Percentiles rank a stretch among this genome's conserved stretches.
Evolutionary conservation across 2,329 filamentous ascomycete genomes (phyloP).

Genomic region (Alternaria tenuissima): DNA sequence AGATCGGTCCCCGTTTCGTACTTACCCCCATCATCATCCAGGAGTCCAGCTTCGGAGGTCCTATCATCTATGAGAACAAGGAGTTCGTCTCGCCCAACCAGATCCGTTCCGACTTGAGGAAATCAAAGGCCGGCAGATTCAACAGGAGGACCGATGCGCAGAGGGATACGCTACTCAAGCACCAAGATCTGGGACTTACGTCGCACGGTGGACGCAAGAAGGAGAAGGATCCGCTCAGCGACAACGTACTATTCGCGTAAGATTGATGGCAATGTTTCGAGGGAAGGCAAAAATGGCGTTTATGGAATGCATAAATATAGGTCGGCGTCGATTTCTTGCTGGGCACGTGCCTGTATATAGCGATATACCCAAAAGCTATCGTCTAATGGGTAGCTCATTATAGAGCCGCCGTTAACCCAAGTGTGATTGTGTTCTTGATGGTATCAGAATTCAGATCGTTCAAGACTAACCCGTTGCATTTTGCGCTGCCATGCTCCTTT

Average conservation of each 20-base stretch:
- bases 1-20: constrained; percentile 93
- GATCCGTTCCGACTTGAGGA: constrained; percentile 80
- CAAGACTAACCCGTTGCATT: constrained; percentile 10
- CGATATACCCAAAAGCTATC: constrained; percentile 36
- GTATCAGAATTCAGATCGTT: background rate
- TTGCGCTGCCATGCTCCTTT: constrained; percentile 42
- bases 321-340: constrained; percentile 14
- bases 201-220: constrained; percentile 69
- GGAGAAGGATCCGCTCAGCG: constrained; percentile 76
- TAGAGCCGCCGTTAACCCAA: constrained; percentile 8
- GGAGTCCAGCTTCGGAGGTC: constrained; percentile 93
- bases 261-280: constrained; percentile 9
- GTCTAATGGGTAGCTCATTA: constrained; percentile 20
- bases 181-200: constrained; percentile 77
- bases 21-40: constrained; percentile 94
- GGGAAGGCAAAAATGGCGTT: constrained; percentile 29
- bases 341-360: constrained; percentile 18
- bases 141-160: constrained; percentile 77
- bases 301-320: constrained; percentile 14
- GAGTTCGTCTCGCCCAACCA: constrained; percentile 97
- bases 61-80: constrained; percentile 98
- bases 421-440: background rate
- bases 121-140: constrained; percentile 79
- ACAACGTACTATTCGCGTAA: constrained; percentile 77
- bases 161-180: constrained; percentile 76